Conservation (phyloP, 163 green algal species). For the Scenedesmus sp. region DNA sequence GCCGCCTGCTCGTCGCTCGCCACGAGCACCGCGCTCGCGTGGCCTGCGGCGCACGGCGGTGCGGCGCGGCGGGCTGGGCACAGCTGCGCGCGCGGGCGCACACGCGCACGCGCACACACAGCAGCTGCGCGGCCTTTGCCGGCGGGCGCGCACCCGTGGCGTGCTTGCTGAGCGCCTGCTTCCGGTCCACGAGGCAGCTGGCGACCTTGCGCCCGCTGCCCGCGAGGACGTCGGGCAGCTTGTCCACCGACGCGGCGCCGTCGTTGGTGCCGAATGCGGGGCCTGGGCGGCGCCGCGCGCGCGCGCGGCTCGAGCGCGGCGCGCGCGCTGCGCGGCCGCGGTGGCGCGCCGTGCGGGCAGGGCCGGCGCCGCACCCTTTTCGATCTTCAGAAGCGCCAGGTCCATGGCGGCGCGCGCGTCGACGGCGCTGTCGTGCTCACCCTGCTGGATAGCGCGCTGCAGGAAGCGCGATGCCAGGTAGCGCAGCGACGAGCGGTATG, state of each 20-base stretch:
- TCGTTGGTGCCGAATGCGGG: slow-evolving; percentile 52
- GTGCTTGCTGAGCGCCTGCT: slow-evolving; percentile 53
- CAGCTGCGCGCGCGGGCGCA: no score
- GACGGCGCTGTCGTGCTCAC: slow-evolving; percentile 82
- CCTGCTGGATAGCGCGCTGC: slow-evolving; percentile 82
- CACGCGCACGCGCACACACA: neutral
- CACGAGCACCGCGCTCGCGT: slow-evolving; percentile 53
- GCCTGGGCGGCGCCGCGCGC: slow-evolving; percentile 29
- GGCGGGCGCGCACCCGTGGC: slow-evolving; percentile 29
- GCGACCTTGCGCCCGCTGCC: neutral
- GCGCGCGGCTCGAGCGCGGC: no score
- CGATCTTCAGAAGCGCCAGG: slow-evolving; percentile 87
- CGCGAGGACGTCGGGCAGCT: slow-evolving; percentile 57
- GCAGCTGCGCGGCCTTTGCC: neutral
- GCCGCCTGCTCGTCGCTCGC: slow-evolving; percentile 54
- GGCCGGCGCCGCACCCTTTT: slow-evolving; percentile 50
- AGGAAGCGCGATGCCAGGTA: slow-evolving; percentile 74
- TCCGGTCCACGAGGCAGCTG: slow-evolving; percentile 66
- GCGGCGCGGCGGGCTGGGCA: no score
- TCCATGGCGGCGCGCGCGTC: slow-evolving; percentile 90
- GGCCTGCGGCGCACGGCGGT: no score
- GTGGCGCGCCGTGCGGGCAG: no score
- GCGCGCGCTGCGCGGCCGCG: no score
- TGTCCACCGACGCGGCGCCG: slow-evolving; percentile 24
- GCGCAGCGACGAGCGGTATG: slow-evolving; percentile 45